Conservation (phyloP, 2,329 filamentous ascomycete genomes). For the Botryotinia convoluta region DNA sequence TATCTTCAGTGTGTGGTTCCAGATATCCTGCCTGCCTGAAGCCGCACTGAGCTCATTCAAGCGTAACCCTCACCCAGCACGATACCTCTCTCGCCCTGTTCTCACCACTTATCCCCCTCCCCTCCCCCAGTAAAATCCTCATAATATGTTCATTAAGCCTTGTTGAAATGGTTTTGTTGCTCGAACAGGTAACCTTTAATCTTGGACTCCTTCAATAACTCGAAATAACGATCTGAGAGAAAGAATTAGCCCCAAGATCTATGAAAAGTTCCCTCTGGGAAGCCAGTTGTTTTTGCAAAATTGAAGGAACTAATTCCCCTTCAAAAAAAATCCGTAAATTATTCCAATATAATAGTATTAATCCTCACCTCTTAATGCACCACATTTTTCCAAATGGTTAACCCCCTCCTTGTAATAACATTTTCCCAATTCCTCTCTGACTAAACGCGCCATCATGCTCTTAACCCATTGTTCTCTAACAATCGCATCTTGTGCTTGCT, state of each 20-base stretch:
- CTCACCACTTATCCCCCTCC: background rate
- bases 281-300: background rate
- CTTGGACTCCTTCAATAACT: slow-evolving; percentile 72
- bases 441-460: slow-evolving; percentile 83
- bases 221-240: slow-evolving; percentile 69
- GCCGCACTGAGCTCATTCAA: background rate
- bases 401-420: slow-evolving; percentile 83
- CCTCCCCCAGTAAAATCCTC: background rate
- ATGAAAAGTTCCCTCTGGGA: background rate
- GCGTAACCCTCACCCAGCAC: background rate
- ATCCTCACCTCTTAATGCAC: slow-evolving; percentile 70
- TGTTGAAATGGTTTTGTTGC: slow-evolving; percentile 71
- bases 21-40: background rate
- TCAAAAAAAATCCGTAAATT: background rate
- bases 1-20: background rate
- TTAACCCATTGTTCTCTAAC: slow-evolving; percentile 86
- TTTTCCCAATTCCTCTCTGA: slow-evolving; percentile 79
- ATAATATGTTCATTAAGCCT: slow-evolving; percentile 37
- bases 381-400: slow-evolving; percentile 87
- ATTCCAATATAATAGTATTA: background rate
- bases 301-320: background rate
- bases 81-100: background rate
- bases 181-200: slow-evolving; percentile 77
- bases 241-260: slow-evolving; percentile 6
- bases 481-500: slow-evolving; percentile 78